Conservation (phyloP, 2,329 filamentous ascomycete species). For the Drechslera avenae region DNA sequence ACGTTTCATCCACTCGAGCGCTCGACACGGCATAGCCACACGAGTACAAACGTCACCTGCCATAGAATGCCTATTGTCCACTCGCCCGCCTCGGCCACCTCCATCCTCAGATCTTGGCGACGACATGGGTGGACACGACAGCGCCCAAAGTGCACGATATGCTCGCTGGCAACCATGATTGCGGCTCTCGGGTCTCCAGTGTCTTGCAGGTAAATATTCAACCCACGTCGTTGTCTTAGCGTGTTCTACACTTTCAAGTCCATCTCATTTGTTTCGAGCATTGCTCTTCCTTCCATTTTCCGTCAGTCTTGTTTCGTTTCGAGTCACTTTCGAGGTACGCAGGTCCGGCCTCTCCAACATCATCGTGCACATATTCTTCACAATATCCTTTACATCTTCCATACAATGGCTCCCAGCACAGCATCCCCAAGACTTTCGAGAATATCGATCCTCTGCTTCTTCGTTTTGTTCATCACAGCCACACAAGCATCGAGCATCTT, state of each 20-base stretch:
- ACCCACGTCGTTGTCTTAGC: constrained; percentile 4
- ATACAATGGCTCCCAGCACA: constrained; percentile 39
- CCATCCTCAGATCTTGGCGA: constrained; percentile 39
- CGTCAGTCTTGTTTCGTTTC: constrained; percentile 8
- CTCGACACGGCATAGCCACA: constrained; percentile 38
- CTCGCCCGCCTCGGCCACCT: constrained; percentile 35
- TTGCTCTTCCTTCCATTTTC: constrained; percentile 5
- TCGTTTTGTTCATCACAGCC: constrained; percentile 32
- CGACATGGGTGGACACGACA: constrained; percentile 18
- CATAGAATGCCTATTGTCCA: constrained; percentile 37
- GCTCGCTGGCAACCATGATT: constrained; percentile 17
- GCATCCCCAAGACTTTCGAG: constrained; percentile 38
- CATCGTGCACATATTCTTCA: neutral
- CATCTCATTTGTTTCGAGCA: constrained; percentile 9
- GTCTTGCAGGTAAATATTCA: constrained; percentile 26
- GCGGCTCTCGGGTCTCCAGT: constrained; percentile 17
- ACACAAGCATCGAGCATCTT: constrained; percentile 38
- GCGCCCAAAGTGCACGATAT: constrained; percentile 9
- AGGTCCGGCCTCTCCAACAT: constrained; percentile 14
- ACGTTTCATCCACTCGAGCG: constrained; percentile 37
- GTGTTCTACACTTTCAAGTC: neutral
- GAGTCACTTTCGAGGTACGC: constrained; percentile 17
- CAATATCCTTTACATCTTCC: neutral
- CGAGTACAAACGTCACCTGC: constrained; percentile 30
- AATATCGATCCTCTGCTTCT: constrained; percentile 40